Base-by-base conservation (phyloP, 192 early-diverging fungal species). In the Bifiguratus adelaidae region DNA sequence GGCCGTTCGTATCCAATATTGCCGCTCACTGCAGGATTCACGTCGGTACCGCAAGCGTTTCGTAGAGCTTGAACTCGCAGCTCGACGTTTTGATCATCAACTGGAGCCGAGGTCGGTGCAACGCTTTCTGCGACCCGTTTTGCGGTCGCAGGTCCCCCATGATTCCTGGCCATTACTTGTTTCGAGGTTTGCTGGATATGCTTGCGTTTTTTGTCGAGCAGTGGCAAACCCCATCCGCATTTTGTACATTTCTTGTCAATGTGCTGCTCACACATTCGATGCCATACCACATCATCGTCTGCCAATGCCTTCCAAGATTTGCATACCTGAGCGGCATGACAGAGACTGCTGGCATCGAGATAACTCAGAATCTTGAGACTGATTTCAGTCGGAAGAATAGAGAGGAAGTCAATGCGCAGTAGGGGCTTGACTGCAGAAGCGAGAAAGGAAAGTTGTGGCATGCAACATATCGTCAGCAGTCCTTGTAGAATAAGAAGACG, bases 191-290 rank as follows among this genome's bases (percentile, higher is more conserved):
- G 4, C 38, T 44, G 56, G 4, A 48, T 18, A 1, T 28, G 22
- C 15, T 28, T 63, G 50, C 65, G 74, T 55, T 71, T 80, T 58
- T 74, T 76, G 33, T 65, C 78, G 21, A 92, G 63, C 50, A 91
- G 53, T n/a, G 94, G 94, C 27, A 97, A 50, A 1, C 95, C 93
- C 93, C 93, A 99, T 1, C 95, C 95, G 62, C 95, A 99, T 47
- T 85, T 95, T 53, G 71, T 73, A 55, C 95, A 99, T 48, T 89
- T 87, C 46, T 86, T 86, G 61, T 93, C 91, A 44, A 95, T 99
- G 56, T 99, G 95, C 66, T 97, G 93, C 28, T 84, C 83, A 52
- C 95, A 99, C 89, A 99, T 94, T 25, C 83, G 68, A 55, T 95
- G 87, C 95, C 95, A 99, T 12, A 99, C 71, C 5, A 82, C 66